Conservation (phyloP, 345 rosid genomes). For the Ceriops tagal region DNA sequence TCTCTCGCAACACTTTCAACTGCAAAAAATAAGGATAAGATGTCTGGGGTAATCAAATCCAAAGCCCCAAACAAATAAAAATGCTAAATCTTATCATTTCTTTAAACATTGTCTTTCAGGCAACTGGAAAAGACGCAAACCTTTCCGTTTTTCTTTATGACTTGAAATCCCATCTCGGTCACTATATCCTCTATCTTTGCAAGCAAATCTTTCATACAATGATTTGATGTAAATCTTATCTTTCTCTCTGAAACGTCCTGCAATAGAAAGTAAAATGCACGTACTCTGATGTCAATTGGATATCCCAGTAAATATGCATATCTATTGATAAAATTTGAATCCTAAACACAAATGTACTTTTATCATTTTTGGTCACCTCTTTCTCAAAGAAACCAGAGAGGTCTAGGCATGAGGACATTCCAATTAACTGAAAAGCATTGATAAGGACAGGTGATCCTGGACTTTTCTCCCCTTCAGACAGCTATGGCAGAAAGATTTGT, state of each 20-base stretch:
- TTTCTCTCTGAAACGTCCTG: conserved; percentile 90
- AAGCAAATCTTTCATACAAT: conserved; percentile 60
- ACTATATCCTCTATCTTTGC: conserved; percentile 65
- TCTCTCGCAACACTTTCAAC: conserved; percentile 73
- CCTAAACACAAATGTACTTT: background rate
- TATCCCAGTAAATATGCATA: background rate
- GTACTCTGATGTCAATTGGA: background rate
- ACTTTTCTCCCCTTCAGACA: conserved; percentile 44
- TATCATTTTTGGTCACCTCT: conserved; percentile 48
- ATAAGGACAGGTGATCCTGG: conserved; percentile 56
- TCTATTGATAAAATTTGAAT: background rate
- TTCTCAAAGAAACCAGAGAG: conserved; percentile 90
- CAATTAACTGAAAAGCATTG: conserved; percentile 90
- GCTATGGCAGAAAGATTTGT: conserved; percentile 31
- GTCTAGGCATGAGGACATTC: conserved; percentile 94
- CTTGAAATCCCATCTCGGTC: conserved; percentile 81
- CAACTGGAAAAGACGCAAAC: conserved; percentile 31
- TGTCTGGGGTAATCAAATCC: background rate
- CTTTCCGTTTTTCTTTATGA: conserved; percentile 73
- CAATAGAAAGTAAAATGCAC: background rate
- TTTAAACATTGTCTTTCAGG: too few species aligned
- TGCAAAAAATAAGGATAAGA: conserved; percentile 13
- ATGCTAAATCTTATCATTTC: too few species aligned
- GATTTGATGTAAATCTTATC: conserved; percentile 84
- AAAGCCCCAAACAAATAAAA: too few species aligned